A percentile compares a stretch with the other conserved stretches of the same genome.
phyloP scores from a whole-genome alignment of 768 basidiomycete species.

The Boletales sp. region DNA sequence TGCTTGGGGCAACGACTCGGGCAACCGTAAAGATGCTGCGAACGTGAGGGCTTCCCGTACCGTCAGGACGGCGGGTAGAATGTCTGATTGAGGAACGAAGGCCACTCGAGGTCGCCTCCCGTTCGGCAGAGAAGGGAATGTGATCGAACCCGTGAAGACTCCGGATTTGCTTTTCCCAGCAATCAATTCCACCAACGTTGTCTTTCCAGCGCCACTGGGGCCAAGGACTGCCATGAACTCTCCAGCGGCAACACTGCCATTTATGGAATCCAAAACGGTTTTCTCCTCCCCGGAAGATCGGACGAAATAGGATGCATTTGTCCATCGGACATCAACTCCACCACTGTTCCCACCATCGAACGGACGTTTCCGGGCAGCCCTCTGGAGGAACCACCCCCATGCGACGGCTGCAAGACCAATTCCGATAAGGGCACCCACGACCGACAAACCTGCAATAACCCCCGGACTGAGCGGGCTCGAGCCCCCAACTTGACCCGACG shows the following conservation, averaged over 20 bases:
- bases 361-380: constrained; percentile 51
- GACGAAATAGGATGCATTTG: constrained; percentile 63
- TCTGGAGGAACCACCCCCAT: constrained; percentile 60
- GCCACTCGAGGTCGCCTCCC: constrained; percentile 56
- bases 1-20: constrained; percentile 60
- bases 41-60: constrained; percentile 82
- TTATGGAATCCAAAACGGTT: constrained; percentile 70
- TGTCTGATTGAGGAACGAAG: constrained; percentile 85
- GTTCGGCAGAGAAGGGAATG: constrained; percentile 42
- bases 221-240: constrained; percentile 91
- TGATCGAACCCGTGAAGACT: constrained; percentile 57
- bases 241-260: constrained; percentile 70
- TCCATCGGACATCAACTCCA: constrained; percentile 68
- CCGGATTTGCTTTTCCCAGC: constrained; percentile 83
- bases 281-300: constrained; percentile 35
- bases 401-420: constrained; percentile 56
- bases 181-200: constrained; percentile 87
- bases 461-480: constrained; percentile 63
- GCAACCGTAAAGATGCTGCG: constrained; percentile 80
- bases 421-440: constrained; percentile 66
- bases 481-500: constrained; percentile 25
- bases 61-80: constrained; percentile 76
- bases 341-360: constrained; percentile 39
- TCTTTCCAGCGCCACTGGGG: constrained; percentile 91
- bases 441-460: constrained; percentile 87